Evolutionary conservation across 495 filamentous ascomycete species (phyloP).

Genomic region (Penicillium verhagenii): DNA sequence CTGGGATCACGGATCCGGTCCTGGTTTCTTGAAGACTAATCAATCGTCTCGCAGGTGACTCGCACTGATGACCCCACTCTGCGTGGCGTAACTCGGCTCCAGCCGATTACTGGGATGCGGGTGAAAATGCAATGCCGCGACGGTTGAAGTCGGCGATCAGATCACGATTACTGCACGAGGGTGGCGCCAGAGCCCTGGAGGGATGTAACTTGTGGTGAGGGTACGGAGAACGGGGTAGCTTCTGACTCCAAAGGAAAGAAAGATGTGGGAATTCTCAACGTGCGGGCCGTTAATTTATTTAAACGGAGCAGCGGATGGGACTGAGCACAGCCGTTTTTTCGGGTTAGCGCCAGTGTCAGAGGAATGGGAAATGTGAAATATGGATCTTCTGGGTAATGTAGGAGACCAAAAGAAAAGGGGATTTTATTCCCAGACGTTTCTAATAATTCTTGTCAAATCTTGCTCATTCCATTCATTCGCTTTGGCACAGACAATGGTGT

Average conservation of each 20-base stretch:
- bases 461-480: background rate
- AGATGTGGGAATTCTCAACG: background rate
- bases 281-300: background rate
- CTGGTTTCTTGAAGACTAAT: background rate
- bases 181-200: no score
- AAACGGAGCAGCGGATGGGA: background rate
- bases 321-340: conserved; percentile 10
- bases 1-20: background rate
- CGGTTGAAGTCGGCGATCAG: conserved; percentile 15
- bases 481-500: background rate
- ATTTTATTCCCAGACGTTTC: background rate
- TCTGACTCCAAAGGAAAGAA: no score
- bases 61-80: conserved; percentile 11
- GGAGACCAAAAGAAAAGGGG: background rate
- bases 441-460: no score
- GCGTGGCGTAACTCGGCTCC: conserved; percentile 17
- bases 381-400: background rate
- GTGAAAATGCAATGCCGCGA: conserved; percentile 16
- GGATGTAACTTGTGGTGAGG: no score
- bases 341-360: conserved; percentile 6
- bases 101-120: conserved; percentile 9
- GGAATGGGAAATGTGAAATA: background rate
- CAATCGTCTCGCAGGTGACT: conserved; percentile 9
- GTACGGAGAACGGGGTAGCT: no score
- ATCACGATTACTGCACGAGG: conserved; percentile 5